A percentile compares a stretch with the other conserved stretches of the same genome.
Conservation (phyloP, 2,329 filamentous ascomycete genomes). For the Ceratocystis variospora region DNA sequence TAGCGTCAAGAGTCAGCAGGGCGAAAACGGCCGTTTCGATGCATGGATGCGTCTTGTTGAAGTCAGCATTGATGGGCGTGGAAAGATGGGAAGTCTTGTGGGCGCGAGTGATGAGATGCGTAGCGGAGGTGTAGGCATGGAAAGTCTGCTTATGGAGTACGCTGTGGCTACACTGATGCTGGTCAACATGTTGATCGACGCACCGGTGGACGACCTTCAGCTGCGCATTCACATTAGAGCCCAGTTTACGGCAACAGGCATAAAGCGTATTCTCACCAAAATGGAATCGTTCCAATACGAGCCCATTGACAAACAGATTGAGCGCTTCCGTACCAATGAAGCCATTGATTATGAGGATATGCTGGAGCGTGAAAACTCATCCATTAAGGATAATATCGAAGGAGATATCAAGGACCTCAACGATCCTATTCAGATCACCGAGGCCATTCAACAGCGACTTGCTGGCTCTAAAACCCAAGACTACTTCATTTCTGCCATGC, state of each 20-base stretch:
- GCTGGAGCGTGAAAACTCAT: conserved; percentile 78
- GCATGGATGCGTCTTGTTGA: conserved; percentile 98
- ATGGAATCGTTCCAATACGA: conserved; percentile 99
- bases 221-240: conserved; percentile 86
- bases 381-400: conserved; percentile 76
- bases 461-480: conserved; percentile 76
- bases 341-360: conserved; percentile 98
- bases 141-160: conserved; percentile 98
- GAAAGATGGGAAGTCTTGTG: conserved; percentile 97
- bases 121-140: conserved; percentile 93
- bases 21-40: conserved; percentile 91
- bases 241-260: conserved; percentile 88
- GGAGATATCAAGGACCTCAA: conserved; percentile 81
- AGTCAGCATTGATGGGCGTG: conserved; percentile 88
- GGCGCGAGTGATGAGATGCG: conserved; percentile 93
- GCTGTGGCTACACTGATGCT: conserved; percentile 87
- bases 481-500: conserved; percentile 89
- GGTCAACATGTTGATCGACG: conserved; percentile 93
- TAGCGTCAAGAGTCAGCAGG: conserved; percentile 71
- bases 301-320: conserved; percentile 94
- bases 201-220: conserved; percentile 76
- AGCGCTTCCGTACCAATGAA: conserved; percentile 83
- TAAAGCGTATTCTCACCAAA: conserved; percentile 86
- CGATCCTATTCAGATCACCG: conserved; percentile 83
- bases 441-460: conserved; percentile 78